Base-by-base conservation (phyloP, 306 rosid species). In the Parietaria judaica region DNA sequence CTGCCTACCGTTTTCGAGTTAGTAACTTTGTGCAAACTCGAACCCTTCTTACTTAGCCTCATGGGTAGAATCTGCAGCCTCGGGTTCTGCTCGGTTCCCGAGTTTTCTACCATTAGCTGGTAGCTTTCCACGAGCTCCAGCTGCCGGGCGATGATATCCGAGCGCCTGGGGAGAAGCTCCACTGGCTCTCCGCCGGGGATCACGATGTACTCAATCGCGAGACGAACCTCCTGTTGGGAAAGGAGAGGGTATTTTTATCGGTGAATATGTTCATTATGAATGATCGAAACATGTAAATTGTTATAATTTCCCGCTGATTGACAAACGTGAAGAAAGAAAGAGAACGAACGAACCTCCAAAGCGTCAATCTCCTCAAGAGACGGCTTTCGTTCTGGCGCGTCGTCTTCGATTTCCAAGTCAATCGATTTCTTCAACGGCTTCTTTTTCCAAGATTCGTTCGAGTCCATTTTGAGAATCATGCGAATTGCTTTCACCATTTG, bases 111-210 rank as follows among this genome's bases (percentile, higher is more conserved):
- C 13, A 95, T 88, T 68, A 94, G 73, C 66, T 88, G 97, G 68
- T 94, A 94, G 56, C 95, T 84, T 82, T 81, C 74, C 62, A 94
- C 99, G 1, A 94, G 89, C 74, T 94, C 88, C 60, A 94, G 94
- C 85, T 94, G 99, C 60, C 84, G 69, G 11, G 87, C 99, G 7
- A 94, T 84, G 51, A 94, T 94, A 68, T 94, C 97, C 2, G 97
- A 84, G 65, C 89, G 36, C 65, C 99, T 84, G 14, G 99, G 97
- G 56, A 94, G 99, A 74, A 94, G 99, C 78, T 94, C 99, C 31
- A 94, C 99, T 3, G 97, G 77, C 68, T 94, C 99, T 74, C 99
- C 97, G 37, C 99, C 99, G 56, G 99, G 99, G 74, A 94, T 94
- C 69, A 94, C 99, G 0, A 94, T 94, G 72, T 94, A 88, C 75